Evolutionary conservation across 1,284 basidiomycete species (phyloP), one percentile per base, ranked within the genome.

Genomic region (Ustilago bromivora): DNA sequence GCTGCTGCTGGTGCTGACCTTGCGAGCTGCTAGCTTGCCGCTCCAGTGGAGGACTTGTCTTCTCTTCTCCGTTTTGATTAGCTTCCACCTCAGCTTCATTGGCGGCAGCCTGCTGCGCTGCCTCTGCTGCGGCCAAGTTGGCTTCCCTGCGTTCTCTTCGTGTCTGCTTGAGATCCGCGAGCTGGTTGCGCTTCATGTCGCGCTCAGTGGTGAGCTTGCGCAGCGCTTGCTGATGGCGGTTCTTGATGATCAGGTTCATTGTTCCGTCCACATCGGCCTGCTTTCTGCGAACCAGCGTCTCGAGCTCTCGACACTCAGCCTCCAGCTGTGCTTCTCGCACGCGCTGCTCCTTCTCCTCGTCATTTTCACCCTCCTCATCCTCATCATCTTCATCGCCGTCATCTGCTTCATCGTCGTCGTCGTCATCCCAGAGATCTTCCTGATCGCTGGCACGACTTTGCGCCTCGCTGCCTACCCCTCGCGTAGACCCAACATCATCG

Each of bases 341-440:
- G 4, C 84, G 72, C 41, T 71, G 69, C 56, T 86, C 84, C 54
- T 80, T 78, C 64, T 82, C 79, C 38, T 81, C 82, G 53, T 82
- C 82, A 32, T 82, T 84, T 49, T 86, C 85, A 51, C 83, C 67
- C 68, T 84, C 56, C 88, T 92, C 2, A 87, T 93, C 76, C 91
- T 91, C 82, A 88, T 94, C 57, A 91, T 95, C 86, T 86, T 93
- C 57, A 90, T 92, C 54, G 94, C 94, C 15, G 92, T 93, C 6
- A 88, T 95, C 66, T 91, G 96, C 78, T 31, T 84, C 79, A 47
- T 87, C 76, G 53, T 84, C 79, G 66, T 83, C 79, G 46, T 86
- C 75, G 52, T 85, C 82, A 59, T 81, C 65, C 79, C 83, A 71
- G 23, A 82, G 65, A 17, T 82, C 86, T 38, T 84, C 77, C 23